Evolutionary conservation across 78 protist genomes (phyloP), one percentile per base, ranked within the genome.

Genomic region (Speleostelium caveatum): DNA sequence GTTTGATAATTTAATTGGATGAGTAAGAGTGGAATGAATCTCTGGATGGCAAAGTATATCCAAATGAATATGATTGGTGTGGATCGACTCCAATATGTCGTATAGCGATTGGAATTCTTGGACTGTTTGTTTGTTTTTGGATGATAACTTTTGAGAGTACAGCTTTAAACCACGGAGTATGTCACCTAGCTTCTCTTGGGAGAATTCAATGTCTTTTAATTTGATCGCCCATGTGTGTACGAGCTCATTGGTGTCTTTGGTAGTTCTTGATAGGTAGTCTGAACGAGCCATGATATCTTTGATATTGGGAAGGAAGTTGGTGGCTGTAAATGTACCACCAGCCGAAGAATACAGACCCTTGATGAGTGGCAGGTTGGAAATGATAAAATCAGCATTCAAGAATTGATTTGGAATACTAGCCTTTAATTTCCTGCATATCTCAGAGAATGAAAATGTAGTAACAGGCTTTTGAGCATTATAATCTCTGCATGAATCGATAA

Each of bases 131-230:
- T 45, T 45, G 53, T 45, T 45, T 45, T 45, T n/a, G n/a, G n/a
- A n/a, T n/a, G n/a, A n/a, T n/a, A n/a, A n/a, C n/a, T n/a, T n/a
- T n/a, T n/a, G n/a, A n/a, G 74, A 12, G 42, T 21, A 35, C 12
- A 80, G 41, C n/a, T 66, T 80, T 5, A 80, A 62, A 67, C 89
- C 89, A n/a, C 73, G 76, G 2, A 80, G 53, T 26, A 55, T 67
- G 68, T 80, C 89, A 32, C 68, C 69, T 6, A 80, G 7, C 24
- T 53, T 68, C 32, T 80, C 87, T 1, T 32, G 41, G 12, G 76
- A 32, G 62, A 49, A 55, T 22, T 80, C 89, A 2, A 67, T 21
- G 5, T 65, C 19, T 53, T 53, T 33, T 16, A 68, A 35, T 28
- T 65, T 68, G 26, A 80, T 56, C 8, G 10, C 19, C 89, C 89